Base-by-base conservation (phyloP, 306 rosid genomes). In the Vicia villosa region DNA sequence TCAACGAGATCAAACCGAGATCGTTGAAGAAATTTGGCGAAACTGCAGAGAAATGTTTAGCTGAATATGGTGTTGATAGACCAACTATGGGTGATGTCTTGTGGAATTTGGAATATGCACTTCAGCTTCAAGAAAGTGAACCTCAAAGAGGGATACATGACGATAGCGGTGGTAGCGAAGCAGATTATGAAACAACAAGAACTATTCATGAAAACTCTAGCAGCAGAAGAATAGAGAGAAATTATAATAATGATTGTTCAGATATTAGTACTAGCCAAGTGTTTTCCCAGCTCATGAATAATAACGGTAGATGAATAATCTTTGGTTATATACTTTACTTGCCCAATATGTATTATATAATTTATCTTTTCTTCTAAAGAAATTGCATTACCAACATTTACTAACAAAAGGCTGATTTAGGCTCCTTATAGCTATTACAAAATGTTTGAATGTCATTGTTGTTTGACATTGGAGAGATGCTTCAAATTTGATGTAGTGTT, bases 1-100 rank as follows among this genome's bases (percentile, higher is more conserved):
- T 68, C 16, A 91, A 96, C 15, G 81, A 89, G 63, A 77, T 89
- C 68, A 83, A 89, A 74, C 88, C 78, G 3, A 80, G 70, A 66
- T 91, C 97, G 10, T 75, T 91, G 75, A 89, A 86, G 77, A 95
- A 95, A 68, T 91, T 78, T 28, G 94, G 87, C n/a, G 99, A 95
- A 65, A 95, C 95, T 6, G 99, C 99, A 0, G 96, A 95, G 83
- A 95, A 95, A 83, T 95, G 99, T 73, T 77, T 91, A 85, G 95
- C 96, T 11, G 99, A 95, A 45, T 89, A 95, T 70, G 90, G 96
- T 36, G 96, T 92, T 43, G 97, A 95, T 62, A 79, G 99, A 83
- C 97, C 99, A 80, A 82, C 97, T 5, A 95, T 95, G 89, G 99
- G 99, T 43, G 99, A 95, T 69, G 97, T 95, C 2, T 68, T 95